Conservation (phyloP, 495 filamentous ascomycete genomes). For the Penicillium steckii region DNA sequence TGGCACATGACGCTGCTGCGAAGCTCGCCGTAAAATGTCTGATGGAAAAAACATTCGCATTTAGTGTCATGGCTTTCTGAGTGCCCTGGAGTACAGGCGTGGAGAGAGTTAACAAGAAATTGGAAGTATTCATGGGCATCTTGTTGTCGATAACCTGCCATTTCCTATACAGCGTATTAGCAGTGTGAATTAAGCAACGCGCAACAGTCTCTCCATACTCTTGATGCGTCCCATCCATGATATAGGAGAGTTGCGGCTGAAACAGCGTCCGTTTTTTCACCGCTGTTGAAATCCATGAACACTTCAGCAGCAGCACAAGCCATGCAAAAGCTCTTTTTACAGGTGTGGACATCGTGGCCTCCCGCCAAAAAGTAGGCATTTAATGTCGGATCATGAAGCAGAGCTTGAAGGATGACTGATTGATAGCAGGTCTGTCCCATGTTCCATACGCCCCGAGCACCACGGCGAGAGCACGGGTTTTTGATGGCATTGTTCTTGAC, state of each 20-base stretch:
- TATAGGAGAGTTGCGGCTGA: constrained; percentile 76
- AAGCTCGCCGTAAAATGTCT: constrained; percentile 83
- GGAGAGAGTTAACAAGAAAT: constrained; percentile 84
- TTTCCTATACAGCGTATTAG: constrained; percentile 59
- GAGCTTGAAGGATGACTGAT: constrained; percentile 82
- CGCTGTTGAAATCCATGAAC: constrained; percentile 83
- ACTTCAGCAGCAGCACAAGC: constrained; percentile 88
- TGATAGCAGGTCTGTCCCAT: constrained; percentile 94
- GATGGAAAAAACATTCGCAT: constrained; percentile 86
- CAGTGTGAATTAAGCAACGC: not conserved
- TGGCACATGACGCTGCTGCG: constrained; percentile 85
- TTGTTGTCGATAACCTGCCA: constrained; percentile 89
- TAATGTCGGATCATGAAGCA: constrained; percentile 85
- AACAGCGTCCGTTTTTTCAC: constrained; percentile 78
- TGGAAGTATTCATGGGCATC: constrained; percentile 96
- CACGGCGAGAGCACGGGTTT: constrained; percentile 45
- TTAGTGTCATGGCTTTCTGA: constrained; percentile 54
- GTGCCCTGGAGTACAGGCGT: constrained; percentile 45
- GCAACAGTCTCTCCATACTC: constrained; percentile 9
- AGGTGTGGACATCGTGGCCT: constrained; percentile 72
- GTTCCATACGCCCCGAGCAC: constrained; percentile 86
- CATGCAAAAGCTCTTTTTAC: constrained; percentile 59
- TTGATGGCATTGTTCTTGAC: constrained; percentile 43
- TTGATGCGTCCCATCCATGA: constrained; percentile 26
- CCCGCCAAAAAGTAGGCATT: constrained; percentile 84